Conservation (phyloP, 495 filamentous ascomycete genomes). For the Sphaerosporella brunnea region DNA sequence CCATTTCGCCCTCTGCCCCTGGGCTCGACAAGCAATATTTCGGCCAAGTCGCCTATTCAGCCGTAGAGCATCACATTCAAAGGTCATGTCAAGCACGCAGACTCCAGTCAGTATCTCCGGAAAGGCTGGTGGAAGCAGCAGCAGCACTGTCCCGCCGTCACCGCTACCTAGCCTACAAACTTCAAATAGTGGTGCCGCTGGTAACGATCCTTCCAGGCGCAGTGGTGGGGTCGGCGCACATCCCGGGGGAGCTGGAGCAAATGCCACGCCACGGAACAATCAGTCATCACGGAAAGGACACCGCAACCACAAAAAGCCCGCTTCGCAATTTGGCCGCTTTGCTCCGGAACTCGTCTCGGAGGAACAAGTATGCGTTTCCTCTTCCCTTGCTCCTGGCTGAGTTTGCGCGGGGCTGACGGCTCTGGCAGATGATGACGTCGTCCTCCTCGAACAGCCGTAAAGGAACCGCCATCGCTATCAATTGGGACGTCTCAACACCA, state of each 20-base stretch:
- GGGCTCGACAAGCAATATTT: constrained; percentile 6
- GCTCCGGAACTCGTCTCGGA: background rate
- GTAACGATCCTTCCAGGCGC: constrained; percentile 44
- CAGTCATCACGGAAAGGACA: constrained; percentile 63
- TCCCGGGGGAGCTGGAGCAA: constrained; percentile 38
- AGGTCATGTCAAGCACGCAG: constrained; percentile 17
- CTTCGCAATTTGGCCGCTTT: too few relatives aligned
- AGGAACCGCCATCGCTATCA: constrained; percentile 93
- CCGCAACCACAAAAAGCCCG: constrained; percentile 36
- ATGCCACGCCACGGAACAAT: constrained; percentile 46
- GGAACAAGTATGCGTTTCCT: constrained; percentile 2
- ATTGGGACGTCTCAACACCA: constrained; percentile 66
- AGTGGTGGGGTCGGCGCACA: constrained; percentile 44
- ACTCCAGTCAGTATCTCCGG: constrained; percentile 10
- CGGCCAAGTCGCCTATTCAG: too few relatives aligned
- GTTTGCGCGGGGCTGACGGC: constrained; percentile 2
- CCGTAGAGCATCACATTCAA: too few relatives aligned
- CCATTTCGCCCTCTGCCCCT: background rate
- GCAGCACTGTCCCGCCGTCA: background rate
- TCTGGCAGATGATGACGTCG: constrained; percentile 44
- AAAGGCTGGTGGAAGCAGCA: background rate
- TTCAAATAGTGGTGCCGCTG: constrained; percentile 9
- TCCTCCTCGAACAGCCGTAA: constrained; percentile 72
- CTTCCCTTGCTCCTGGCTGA: too few relatives aligned
- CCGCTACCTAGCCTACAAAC: background rate